Evolutionary conservation across 2,329 filamentous ascomycete genomes (phyloP).

Genomic region (Polychaeton citri): DNA sequence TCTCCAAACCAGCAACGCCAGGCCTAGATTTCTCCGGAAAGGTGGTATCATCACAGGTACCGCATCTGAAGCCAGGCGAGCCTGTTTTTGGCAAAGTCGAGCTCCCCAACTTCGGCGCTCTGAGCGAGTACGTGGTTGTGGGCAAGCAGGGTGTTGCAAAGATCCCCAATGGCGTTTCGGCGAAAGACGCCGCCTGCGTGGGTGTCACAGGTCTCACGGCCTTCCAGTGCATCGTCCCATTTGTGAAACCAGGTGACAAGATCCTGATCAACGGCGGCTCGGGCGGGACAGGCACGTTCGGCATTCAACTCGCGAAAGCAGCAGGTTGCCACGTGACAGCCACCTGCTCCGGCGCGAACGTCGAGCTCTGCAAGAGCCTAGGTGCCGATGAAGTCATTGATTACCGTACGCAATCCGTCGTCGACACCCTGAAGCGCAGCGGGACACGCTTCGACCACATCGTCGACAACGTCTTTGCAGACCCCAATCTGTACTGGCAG

Average conservation of each 20-base stretch:
- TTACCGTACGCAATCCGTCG: slow-evolving; percentile 40
- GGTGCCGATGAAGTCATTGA: slow-evolving; percentile 53
- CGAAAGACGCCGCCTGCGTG: slow-evolving; percentile 24
- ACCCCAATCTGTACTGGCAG: slow-evolving; percentile 39
- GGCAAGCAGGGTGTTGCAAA: slow-evolving; percentile 10
- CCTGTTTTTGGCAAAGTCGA: slow-evolving; percentile 26
- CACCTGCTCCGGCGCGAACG: slow-evolving; percentile 45
- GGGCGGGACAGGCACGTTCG: slow-evolving; percentile 47
- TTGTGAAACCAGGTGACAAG: slow-evolving; percentile 31
- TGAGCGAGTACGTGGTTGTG: slow-evolving; percentile 24
- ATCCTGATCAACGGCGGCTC: slow-evolving; percentile 54
- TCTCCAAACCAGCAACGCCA: slow-evolving; percentile 30
- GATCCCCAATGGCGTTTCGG: slow-evolving; percentile 22
- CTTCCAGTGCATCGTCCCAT: slow-evolving; percentile 23
- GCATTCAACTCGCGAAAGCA: slow-evolving; percentile 50
- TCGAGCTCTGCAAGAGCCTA: slow-evolving; percentile 41
- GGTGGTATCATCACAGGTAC: slow-evolving; percentile 25
- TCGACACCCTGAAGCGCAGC: slow-evolving; percentile 31
- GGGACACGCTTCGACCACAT: slow-evolving; percentile 37
- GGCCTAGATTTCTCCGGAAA: slow-evolving; percentile 41
- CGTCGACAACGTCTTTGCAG: slow-evolving; percentile 45
- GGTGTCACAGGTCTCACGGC: slow-evolving; percentile 27
- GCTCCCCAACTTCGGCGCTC: slow-evolving; percentile 20
- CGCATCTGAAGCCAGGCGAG: slow-evolving; percentile 22
- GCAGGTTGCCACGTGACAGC: slow-evolving; percentile 46